A percentile compares a stretch with the other conserved stretches of the same genome.
phyloP scores from a whole-genome alignment of 306 rosid species.

The Dryas octopetala region DNA sequence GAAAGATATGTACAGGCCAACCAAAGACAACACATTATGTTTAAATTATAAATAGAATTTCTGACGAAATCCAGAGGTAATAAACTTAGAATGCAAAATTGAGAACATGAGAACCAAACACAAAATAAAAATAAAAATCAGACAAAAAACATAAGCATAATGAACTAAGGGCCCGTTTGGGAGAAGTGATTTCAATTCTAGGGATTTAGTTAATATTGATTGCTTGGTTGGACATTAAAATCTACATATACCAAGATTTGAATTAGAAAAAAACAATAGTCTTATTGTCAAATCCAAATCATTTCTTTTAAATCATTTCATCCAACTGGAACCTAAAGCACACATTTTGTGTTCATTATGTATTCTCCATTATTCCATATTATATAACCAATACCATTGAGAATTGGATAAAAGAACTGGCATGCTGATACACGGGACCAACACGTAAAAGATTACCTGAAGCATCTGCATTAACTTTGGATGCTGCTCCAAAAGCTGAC shows the following conservation, averaged over 20 bases:
- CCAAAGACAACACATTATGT: not conserved
- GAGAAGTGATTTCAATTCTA: not conserved
- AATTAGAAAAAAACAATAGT: too few species aligned
- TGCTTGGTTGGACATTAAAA: too few species aligned
- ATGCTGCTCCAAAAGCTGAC: conserved; percentile 98
- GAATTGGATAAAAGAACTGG: not conserved
- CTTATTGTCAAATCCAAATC: not conserved
- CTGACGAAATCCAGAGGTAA: not conserved
- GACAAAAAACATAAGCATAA: not conserved
- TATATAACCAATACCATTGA: not conserved
- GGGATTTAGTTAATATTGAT: too few species aligned
- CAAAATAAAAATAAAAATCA: not conserved
- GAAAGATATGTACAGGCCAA: not conserved
- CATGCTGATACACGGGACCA: not conserved
- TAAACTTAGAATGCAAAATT: not conserved
- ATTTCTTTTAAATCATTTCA: not conserved
- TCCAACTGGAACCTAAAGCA: not conserved
- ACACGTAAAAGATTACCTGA: conserved; percentile 52
- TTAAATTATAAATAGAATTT: not conserved
- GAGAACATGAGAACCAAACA: not conserved
- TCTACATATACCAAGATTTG: too few species aligned
- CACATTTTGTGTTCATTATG: not conserved
- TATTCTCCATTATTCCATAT: not conserved
- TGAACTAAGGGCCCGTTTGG: not conserved
- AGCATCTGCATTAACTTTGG: conserved; percentile 99